Conservation (phyloP, 768 basidiomycete species). For the Mycena belliarum region DNA sequence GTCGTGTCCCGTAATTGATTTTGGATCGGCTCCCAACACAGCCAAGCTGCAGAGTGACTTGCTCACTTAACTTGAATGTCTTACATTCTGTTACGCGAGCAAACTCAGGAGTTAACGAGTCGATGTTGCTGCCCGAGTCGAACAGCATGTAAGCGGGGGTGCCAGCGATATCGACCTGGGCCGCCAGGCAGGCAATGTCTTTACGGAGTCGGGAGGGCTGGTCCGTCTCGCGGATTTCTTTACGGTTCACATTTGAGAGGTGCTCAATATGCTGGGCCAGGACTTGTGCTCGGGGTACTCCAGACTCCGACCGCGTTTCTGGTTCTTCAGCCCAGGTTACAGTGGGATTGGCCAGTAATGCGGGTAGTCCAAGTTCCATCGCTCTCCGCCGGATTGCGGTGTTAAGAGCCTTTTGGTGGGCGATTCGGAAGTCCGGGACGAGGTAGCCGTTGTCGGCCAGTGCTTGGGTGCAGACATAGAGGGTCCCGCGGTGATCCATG, state of each 20-base stretch:
- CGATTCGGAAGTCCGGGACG: background rate
- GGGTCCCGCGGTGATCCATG: background rate
- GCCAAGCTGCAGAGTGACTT: conserved; percentile 31
- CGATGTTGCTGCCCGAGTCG: conserved; percentile 18
- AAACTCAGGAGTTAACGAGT: conserved; percentile 25
- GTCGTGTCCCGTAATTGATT: conserved; percentile 29
- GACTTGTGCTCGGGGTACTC: background rate
- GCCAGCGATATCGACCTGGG: conserved; percentile 7
- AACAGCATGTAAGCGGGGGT: conserved; percentile 17
- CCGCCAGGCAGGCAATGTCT: background rate
- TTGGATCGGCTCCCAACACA: conserved; percentile 30
- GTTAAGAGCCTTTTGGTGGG: background rate
- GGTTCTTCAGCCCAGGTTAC: background rate
- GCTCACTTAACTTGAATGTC: conserved; percentile 14
- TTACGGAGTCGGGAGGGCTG: background rate
- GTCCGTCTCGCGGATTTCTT: background rate
- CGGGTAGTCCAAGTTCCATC: too few species aligned
- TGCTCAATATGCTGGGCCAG: background rate
- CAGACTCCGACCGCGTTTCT: background rate
- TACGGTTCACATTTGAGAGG: background rate
- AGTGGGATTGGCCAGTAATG: too few species aligned
- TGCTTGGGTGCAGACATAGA: background rate
- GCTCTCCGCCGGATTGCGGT: background rate
- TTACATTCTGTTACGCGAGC: conserved; percentile 10
- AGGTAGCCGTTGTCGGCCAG: background rate